Evolutionary conservation across 2,329 filamentous ascomycete genomes (phyloP).

Genomic region (Trichoderma koningii): DNA sequence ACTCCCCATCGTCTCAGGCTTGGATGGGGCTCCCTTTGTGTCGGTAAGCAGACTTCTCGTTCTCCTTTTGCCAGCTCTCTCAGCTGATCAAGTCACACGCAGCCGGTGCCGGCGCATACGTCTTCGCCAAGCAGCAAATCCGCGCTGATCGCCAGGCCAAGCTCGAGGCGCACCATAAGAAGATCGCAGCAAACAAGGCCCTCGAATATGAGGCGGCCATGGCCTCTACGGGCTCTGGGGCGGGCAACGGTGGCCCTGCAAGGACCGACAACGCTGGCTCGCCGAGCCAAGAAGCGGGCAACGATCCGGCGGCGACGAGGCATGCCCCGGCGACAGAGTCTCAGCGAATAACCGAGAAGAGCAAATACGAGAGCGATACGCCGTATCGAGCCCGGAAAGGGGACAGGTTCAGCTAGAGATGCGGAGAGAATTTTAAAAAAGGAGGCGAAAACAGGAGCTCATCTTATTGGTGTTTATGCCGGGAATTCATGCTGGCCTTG

Average conservation of each 20-base stretch:
- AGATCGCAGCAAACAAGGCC: conserved; percentile 61
- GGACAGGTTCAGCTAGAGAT: conserved; percentile 65
- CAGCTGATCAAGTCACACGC: conserved; percentile 31
- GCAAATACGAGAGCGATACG: conserved; percentile 81
- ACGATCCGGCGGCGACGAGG: conserved; percentile 81
- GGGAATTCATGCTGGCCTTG: conserved; percentile 15
- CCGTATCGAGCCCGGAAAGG: conserved; percentile 80
- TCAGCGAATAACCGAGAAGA: conserved; percentile 71
- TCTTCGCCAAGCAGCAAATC: conserved; percentile 92
- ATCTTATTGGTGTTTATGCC: conserved; percentile 11
- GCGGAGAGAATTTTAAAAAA: neutral
- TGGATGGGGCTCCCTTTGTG: conserved; percentile 87
- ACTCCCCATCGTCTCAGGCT: conserved; percentile 58
- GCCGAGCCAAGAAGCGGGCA: conserved; percentile 71
- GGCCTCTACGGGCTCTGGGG: conserved; percentile 42
- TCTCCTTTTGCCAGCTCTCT: conserved; percentile 4
- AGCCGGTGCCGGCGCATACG: conserved; percentile 92
- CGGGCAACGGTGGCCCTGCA: conserved; percentile 51
- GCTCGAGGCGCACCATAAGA: conserved; percentile 65
- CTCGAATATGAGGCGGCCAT: conserved; percentile 53
- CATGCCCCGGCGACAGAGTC: conserved; percentile 74
- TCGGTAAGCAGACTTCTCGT: conserved; percentile 61
- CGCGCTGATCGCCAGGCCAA: conserved; percentile 81
- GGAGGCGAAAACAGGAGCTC: neutral
- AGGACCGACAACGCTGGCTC: conserved; percentile 60